Base-by-base conservation (phyloP, 176 grass and related monocot species). In the Aegilops bicornis region DNA sequence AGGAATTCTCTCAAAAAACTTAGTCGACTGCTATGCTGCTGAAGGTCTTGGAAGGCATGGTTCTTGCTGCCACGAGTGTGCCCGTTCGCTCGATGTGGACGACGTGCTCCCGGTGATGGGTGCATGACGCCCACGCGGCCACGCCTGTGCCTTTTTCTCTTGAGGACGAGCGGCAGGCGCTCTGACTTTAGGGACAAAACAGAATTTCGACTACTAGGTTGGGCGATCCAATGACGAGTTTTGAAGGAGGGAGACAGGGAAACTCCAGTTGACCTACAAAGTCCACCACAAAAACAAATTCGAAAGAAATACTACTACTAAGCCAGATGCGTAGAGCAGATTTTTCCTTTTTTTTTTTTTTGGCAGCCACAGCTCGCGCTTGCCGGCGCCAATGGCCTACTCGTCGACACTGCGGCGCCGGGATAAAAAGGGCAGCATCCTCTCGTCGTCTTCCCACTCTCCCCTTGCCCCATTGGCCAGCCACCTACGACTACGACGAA, bases 331-430 rank as follows among this genome's bases (percentile, higher is more conserved):
- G n/a, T n/a, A n/a, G n/a, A n/a, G n/a, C n/a, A n/a, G n/a, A n/a
- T n/a, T n/a, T n/a, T n/a, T n/a, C n/a, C n/a, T n/a, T n/a, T n/a
- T n/a, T n/a, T n/a, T n/a, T n/a, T n/a, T n/a, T n/a, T n/a, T n/a
- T n/a, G n/a, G n/a, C n/a, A n/a, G n/a, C n/a, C n/a, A n/a, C n/a
- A n/a, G n/a, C n/a, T n/a, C n/a, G n/a, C n/a, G n/a, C n/a, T n/a
- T n/a, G n/a, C n/a, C n/a, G n/a, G n/a, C 74, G 87, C 74, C 72
- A 59, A 59, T 59, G 54, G 50, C 16, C 50, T 54, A 2, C 71
- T 84, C 83, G 61, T 25, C 16, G 16, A 2, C 16, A 19, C 42
- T 36, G 6, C 29, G 24, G 24, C 61, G n/a, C n/a, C n/a, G 54
- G 54, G 0, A 74, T 60, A 62, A 69, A 37, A 75, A 29, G 43